Base-by-base conservation (phyloP, 2,329 filamentous ascomycete species). In the Microascus cirrosus region DNA sequence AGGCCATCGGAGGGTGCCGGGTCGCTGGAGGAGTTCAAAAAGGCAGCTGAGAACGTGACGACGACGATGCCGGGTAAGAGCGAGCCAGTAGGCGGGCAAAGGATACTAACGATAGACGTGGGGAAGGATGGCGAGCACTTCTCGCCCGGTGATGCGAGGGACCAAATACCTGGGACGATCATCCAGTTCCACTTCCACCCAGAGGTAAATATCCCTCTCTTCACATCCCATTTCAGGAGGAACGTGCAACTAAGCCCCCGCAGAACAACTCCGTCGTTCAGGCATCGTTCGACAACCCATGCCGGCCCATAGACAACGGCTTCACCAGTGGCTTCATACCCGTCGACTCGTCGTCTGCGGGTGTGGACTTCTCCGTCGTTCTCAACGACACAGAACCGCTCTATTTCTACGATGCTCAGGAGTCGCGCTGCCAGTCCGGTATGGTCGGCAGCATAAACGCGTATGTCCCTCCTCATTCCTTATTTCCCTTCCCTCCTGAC, bases 361-460 rank as follows among this genome's bases (percentile, higher is more conserved):
- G 66, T 2, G 67, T 67, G 11, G 66, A 65, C 0, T 73, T 71
- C 51, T 65, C 70, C 20, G 63, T 71, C 10, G 62, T 63, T 4
- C 57, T 72, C 8, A 62, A 63, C 2, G 67, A 71, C 58, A 61
- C 62, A 12, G 67, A 69, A 42, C 70, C 71, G 1, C 62, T 71
- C 50, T 72, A 69, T 68, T 73, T 72, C 61, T 73, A 73, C 64
- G 71, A 70, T 60, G 70, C 66, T 22, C 70, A 72, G 6, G 66
- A 65, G 28, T 66, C 64, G 2, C 69, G 71, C 59, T 72, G 70
- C 61, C 69, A 72, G 53, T 61, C 64, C 2, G 77, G 77, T 42
- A 79, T 79, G 76, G 70, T 74, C 20, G 73, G 74, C 57, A 71
- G 73, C 48, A 73, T 79, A 61, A 80, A 80, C 62, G 70, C 70